These are phyloP conservation scores for Groenewaldozyma auringiensis DNA, from an alignment of 1,139 yeast genomes.

Conservation along the genomic window DNA sequence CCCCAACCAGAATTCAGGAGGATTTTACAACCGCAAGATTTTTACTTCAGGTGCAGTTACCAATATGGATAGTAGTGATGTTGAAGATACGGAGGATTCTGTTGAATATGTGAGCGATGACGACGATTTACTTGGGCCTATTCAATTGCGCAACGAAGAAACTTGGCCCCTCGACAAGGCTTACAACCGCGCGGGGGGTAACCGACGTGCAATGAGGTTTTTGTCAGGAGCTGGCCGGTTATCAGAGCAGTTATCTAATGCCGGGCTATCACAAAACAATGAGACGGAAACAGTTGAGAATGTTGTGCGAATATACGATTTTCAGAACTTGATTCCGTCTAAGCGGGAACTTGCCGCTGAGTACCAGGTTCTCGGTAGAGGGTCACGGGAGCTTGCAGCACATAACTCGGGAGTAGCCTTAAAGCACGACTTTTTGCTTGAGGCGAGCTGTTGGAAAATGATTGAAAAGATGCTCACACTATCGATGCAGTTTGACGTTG, in stretches of 20 bases:
- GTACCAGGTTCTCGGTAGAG: conserved; percentile 60
- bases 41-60: not conserved
- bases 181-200: no score
- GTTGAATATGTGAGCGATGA: conserved; percentile 25
- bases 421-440: conserved; percentile 51
- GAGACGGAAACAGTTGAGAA: conserved; percentile 29
- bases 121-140: conserved; percentile 5
- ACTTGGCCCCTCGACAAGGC: not conserved
- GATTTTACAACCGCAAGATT: not conserved
- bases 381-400: conserved; percentile 56
- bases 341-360: conserved; percentile 69
- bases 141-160: not conserved
- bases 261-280: conserved; percentile 9
- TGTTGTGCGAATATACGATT: conserved; percentile 57
- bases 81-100: conserved; percentile 9
- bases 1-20: conserved; percentile 10
- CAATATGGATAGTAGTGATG: conserved; percentile 2
- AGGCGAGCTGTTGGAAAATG: conserved; percentile 76
- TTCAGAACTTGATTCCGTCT: conserved; percentile 65
- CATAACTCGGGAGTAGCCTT: conserved; percentile 70
- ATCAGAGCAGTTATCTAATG: conserved; percentile 4
- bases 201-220: not conserved
- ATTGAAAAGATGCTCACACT: conserved; percentile 20
- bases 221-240: not conserved
- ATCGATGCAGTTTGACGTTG: not conserved